A percentile compares a stretch with the other conserved stretches of the same genome.
Evolutionary conservation across 1,284 basidiomycete genomes (phyloP).

Genomic region (Tetrapyrgos nigripes): DNA sequence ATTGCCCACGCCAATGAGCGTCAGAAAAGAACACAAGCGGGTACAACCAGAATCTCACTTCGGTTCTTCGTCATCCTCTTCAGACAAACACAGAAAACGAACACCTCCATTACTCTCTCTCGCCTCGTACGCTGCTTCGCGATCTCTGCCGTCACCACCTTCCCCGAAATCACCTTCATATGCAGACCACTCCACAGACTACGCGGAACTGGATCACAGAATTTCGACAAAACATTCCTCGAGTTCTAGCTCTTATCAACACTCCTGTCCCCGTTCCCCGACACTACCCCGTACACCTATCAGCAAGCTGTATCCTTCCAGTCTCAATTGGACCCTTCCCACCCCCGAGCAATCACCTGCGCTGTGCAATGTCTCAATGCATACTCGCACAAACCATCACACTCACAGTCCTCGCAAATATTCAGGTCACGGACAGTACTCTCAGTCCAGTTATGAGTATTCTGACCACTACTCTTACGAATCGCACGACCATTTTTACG

Average conservation of each 20-base stretch:
- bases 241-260: too few relatives aligned
- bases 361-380: neutral
- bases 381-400: neutral
- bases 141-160: too few relatives aligned
- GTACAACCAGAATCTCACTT: neutral
- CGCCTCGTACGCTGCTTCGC: slow-evolving; percentile 7
- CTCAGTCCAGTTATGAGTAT: neutral
- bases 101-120: slow-evolving; percentile 1
- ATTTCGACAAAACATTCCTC: neutral
- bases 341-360: slow-evolving; percentile 18
- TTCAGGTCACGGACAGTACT: neutral
- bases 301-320: slow-evolving; percentile 2
- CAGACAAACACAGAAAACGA: neutral
- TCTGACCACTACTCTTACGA: too few relatives aligned
- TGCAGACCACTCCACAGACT: neutral
- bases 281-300: slow-evolving; percentile 1
- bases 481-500: too few relatives aligned
- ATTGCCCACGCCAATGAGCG: neutral
- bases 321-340: slow-evolving; percentile 12
- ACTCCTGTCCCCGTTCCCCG: neutral
- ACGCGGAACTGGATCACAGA: neutral
- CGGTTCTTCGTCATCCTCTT: neutral
- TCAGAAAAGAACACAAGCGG: neutral
- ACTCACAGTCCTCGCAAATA: neutral
- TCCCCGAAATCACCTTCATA: neutral